Evolutionary conservation across 495 filamentous ascomycete genomes (phyloP), one percentile per base, ranked within the genome.

Genomic region (Podospora conica): DNA sequence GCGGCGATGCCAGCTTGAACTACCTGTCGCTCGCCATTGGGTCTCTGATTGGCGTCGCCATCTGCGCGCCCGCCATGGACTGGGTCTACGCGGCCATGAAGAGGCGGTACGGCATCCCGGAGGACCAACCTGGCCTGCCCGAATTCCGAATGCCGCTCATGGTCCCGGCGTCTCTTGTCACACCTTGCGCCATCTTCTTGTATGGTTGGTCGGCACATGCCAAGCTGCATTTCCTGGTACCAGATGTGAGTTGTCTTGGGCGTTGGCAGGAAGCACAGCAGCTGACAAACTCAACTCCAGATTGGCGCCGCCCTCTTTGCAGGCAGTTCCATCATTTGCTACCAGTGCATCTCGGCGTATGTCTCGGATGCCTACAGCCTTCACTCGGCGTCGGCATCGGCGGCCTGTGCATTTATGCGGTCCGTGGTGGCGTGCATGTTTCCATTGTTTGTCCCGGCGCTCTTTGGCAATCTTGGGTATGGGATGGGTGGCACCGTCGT

Each of bases 1-100:
- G 68, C 22, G 64, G 76, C 4, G 58, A 68, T 55, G 69, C 77
- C 22, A 76, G 73, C 1, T 74, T 88, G 1, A 74, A 82, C 3
- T 87, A 83, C 67, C 74, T 88, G 0, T 83, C 82, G 1, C 72
- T 82, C 20, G 83, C 82, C 2, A 69, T 87, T 12, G 85, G 85
- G 1, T 74, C 72, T 29, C 62, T 85, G n/a, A 55, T 84, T 15
- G 82, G 81, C 0, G 75, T 82, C 0, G 64, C 78, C 23, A 58
- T 81, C 3, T 75, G 71, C 20, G 78, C 75, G 23, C 40, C 55
- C 2, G 53, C 77, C 3, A 74, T 74, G 18, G 78, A 85, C 62
- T 63, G 64, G 8, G 71, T 79, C 25, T 75, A 71, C 55, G 65
- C 66, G 6, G 29, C 56, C 18, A 54, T 67, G 53, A 56, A 66